Conservation (phyloP, 2,329 filamentous ascomycete genomes). For the Colletotrichum neosansevieriae region DNA sequence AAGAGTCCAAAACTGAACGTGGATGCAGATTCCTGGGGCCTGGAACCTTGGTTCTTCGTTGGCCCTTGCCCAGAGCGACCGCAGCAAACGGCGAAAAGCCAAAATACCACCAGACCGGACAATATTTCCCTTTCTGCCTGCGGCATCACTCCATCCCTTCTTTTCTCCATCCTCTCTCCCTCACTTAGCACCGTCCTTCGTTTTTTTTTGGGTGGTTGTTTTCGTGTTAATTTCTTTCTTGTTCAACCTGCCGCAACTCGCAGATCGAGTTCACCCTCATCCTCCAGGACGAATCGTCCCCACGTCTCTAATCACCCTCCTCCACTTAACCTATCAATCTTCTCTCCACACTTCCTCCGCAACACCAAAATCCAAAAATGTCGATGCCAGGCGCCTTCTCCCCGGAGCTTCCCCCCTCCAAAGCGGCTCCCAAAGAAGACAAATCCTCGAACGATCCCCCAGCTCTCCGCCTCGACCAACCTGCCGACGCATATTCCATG, state of each 20-base stretch:
- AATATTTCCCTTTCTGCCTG: conserved; percentile 14
- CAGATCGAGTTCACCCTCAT: conserved; percentile 9
- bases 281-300: conserved; percentile 3
- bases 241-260: background rate
- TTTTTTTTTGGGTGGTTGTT: conserved; percentile 3
- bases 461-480: conserved; percentile 43
- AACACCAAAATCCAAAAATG: conserved; percentile 32
- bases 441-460: conserved; percentile 20
- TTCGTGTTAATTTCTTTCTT: background rate
- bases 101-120: background rate
- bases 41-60: too few relatives aligned
- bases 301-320: background rate
- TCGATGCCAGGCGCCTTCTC: conserved; percentile 42
- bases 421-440: conserved; percentile 28
- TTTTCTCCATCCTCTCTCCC: background rate
- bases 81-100: too few relatives aligned
- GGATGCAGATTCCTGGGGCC: background rate
- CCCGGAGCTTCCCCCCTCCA: conserved; percentile 33
- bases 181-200: conserved; percentile 22
- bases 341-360: conserved; percentile 4
- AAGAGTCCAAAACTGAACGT: too few relatives aligned
- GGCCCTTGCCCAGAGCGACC: background rate
- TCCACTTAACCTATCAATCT: background rate
- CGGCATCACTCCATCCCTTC: conserved; percentile 13
- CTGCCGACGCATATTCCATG: conserved; percentile 46